Evolutionary conservation across 345 rosid genomes (phyloP).

Genomic region (Euphorbia peplus): DNA sequence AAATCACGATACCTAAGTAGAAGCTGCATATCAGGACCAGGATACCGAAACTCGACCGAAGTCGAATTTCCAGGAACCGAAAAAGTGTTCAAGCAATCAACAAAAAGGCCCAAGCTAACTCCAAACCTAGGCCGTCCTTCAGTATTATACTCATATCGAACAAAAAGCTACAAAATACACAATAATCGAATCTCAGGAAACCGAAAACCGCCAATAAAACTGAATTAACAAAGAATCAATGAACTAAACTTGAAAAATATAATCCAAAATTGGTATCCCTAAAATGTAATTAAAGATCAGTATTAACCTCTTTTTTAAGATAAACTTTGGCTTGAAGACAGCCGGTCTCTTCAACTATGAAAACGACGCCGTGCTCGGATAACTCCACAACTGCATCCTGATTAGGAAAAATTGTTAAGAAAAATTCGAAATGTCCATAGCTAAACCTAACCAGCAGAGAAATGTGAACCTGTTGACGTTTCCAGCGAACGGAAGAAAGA

Average conservation of each 20-base stretch:
- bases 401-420: neutral
- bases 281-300: neutral
- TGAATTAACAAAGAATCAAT: neutral
- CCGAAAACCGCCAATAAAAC: neutral
- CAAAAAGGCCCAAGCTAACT: slow-evolving; percentile 79
- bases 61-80: slow-evolving; percentile 69
- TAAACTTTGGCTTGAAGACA: slow-evolving; percentile 96
- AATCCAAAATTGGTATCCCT: too few species aligned
- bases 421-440: neutral
- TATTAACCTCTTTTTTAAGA: slow-evolving; percentile 76
- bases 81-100: slow-evolving; percentile 88
- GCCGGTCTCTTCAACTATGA: slow-evolving; percentile 78
- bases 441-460: neutral
- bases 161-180: slow-evolving; percentile 51
- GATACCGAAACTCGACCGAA: slow-evolving; percentile 73
- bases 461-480: slow-evolving; percentile 67
- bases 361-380: slow-evolving; percentile 82
- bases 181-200: neutral
- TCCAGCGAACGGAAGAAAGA: slow-evolving; percentile 87
- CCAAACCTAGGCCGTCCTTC: slow-evolving; percentile 83
- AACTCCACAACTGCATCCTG: slow-evolving; percentile 82
- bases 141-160: slow-evolving; percentile 57
- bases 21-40: slow-evolving; percentile 97
- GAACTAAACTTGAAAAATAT: neutral
- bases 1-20: slow-evolving; percentile 66